Evolutionary conservation across 345 rosid genomes (phyloP), one percentile per base, ranked within the genome.

Genomic region (Acer campestre): DNA sequence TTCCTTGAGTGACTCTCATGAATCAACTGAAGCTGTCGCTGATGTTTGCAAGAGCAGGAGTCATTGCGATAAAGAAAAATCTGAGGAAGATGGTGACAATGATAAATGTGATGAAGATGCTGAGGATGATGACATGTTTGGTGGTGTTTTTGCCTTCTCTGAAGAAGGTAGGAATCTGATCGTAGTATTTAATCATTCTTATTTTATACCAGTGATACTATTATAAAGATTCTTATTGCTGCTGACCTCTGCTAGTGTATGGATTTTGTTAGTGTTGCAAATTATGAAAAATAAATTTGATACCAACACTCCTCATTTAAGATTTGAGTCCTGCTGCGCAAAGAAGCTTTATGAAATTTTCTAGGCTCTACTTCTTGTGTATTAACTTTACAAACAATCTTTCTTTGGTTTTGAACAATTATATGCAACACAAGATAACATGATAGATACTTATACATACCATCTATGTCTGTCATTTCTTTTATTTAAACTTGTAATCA

Each of bases 71-170:
- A 77, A 82, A 72, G 90, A 82, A 67, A 92, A 94, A 79, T 73
- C 88, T 5, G 95, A 90, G 81, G 97, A 91, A 80, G 92, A 87
- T 72, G 88, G 79, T 25, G 97, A 90, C 14, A 85, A 87, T 38
- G 94, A 91, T 82, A 93, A 90, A 48, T 64, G 48, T n/a, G 77
- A 74, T 81, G 96, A 91, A 79, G 91, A 88, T 70, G 88, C 75
- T 29, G 99, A 92, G n/a, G 84, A 84, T 38, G 95, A 92, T 78
- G 95, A 90, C 79, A 89, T 93, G 90, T 89, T 94, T 56, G 99
- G 98, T 80, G 97, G 93, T 80, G 89, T 94, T 85, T 97, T 94
- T 74, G 88, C 90, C 84, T 97, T 97, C 88, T 97, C 93, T 3
- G 97, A 97, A 85, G 94, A 90, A 87, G 99, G 99, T 94, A 85